Conservation (phyloP, 257 asterid genomes). For the Ocimum tenuiflorum region DNA sequence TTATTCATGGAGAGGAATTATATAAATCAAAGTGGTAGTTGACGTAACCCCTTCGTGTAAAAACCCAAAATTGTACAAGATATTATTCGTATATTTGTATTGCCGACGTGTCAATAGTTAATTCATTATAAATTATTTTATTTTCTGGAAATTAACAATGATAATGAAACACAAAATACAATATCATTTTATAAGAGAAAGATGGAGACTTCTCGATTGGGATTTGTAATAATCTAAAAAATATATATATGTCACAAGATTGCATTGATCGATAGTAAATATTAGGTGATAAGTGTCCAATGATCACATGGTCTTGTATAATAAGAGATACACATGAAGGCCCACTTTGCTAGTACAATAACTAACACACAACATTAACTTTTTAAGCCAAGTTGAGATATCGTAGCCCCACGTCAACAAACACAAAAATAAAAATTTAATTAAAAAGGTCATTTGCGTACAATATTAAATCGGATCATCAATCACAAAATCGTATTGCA, state of each 20-base stretch:
- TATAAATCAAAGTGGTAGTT: too few species aligned
- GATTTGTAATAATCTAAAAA: slow-evolving; percentile 2
- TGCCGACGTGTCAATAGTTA: too few species aligned
- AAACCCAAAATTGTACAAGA: too few species aligned
- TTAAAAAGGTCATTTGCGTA: slow-evolving; percentile 4
- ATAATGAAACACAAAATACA: too few species aligned
- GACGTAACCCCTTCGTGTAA: too few species aligned
- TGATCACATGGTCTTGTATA: slow-evolving; percentile 59
- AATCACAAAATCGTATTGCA: too few species aligned
- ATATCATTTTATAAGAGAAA: not conserved
- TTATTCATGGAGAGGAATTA: too few species aligned
- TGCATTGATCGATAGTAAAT: slow-evolving; percentile 23
- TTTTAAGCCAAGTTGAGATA: slow-evolving; percentile 34
- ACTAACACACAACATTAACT: slow-evolving; percentile 31
- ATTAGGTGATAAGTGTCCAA: slow-evolving; percentile 30
- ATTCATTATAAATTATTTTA: too few species aligned
- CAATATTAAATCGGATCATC: not conserved
- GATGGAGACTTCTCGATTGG: not conserved
- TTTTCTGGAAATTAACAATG: too few species aligned
- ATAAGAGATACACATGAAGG: slow-evolving; percentile 54
- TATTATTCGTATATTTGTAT: too few species aligned
- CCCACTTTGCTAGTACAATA: slow-evolving; percentile 50
- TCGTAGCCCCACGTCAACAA: slow-evolving; percentile 22
- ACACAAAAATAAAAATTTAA: not conserved
- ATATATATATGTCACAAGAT: slow-evolving; percentile 15